A percentile compares a stretch with the other conserved stretches of the same genome.
Evolutionary conservation across 441 rosid species (phyloP).

Genomic region (Mallotus japonicus): DNA sequence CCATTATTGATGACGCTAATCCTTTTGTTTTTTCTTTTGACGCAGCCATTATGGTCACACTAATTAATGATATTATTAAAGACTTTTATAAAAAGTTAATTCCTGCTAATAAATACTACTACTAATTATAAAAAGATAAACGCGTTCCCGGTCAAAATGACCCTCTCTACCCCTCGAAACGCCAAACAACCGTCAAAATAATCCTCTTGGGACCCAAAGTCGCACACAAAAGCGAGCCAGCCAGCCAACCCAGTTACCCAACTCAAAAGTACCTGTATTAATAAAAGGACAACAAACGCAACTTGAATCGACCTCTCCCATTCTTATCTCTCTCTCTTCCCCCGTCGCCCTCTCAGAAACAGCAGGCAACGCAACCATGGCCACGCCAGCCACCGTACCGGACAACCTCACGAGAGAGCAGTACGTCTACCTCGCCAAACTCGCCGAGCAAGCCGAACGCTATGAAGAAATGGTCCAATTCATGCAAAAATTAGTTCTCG

Average conservation of each 20-base stretch:
- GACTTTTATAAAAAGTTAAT: no score
- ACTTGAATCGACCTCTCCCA: not conserved
- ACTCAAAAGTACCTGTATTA: no score
- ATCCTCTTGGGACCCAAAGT: not conserved
- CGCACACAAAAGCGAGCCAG: not conserved
- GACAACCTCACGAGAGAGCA: slow-evolving; percentile 69
- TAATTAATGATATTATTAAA: no score
- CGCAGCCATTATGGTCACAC: no score
- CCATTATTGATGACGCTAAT: no score
- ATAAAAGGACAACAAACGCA: no score
- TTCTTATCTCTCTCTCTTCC: not conserved
- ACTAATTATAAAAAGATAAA: not conserved
- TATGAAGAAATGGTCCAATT: slow-evolving; percentile 89
- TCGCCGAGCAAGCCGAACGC: slow-evolving; percentile 83
- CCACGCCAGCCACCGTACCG: slow-evolving; percentile 31
- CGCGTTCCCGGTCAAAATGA: not conserved
- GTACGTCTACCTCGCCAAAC: slow-evolving; percentile 79
- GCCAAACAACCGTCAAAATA: slow-evolving; percentile 1
- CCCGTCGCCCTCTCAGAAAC: not conserved
- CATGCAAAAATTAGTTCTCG: slow-evolving; percentile 73
- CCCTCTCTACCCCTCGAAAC: not conserved
- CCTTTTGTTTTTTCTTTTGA: no score
- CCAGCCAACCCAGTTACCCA: no score
- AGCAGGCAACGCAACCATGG: slow-evolving; percentile 24
- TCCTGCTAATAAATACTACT: no score